Base-by-base conservation (phyloP, 2,329 filamentous ascomycete genomes). In the Cercospora citrullina region DNA sequence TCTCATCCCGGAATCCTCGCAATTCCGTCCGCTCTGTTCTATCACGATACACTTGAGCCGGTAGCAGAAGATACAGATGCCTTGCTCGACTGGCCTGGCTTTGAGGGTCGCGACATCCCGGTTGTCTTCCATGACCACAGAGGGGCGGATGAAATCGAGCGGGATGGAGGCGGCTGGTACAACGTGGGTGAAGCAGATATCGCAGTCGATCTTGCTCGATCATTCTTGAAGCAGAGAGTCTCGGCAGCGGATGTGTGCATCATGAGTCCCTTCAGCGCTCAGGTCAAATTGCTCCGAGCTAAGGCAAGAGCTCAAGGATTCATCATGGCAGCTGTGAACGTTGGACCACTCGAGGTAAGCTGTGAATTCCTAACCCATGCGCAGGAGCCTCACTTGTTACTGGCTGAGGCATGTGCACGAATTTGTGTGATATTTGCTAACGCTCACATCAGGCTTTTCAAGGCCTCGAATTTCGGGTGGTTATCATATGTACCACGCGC, bases 151-250 rank as follows among this genome's bases (percentile, higher is more conserved):
- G 74, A 74, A 14, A 72, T 74, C n/a, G 73, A 75, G 62, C 70
- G 64, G 28, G 74, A 75, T 59, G 72, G 73, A 10, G 72, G 74
- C n/a, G 74, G 73, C 2, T 75, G 73, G 74, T 75, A 70, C 69
- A 75, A 75, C 18, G 10, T 69, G 1, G 53, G 58, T 8, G 73
- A 75, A 67, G 74, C 73, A 12, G 42, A 66, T 8, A 59, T 72
- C 16, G 73, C 74, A 7, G 58, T 72, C 4, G 21, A 65, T 9
- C 63, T 60, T 51, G 73, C 73, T 23, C 26, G 64, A 16, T 75
- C 73, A 8, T 69, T 75, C 26, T 12, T 72, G 26, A 28, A 63
- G n/a, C 53, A 68, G 16, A 64, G 69, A 12, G 28, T 73, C 7
- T 23, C 66, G 30, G 59, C 65, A 39, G 33, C 58, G 21, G 71